Evolutionary conservation across 148 eudicot species (phyloP), one percentile per base, ranked within the genome.

Genomic region (Nepenthes gracilis): DNA sequence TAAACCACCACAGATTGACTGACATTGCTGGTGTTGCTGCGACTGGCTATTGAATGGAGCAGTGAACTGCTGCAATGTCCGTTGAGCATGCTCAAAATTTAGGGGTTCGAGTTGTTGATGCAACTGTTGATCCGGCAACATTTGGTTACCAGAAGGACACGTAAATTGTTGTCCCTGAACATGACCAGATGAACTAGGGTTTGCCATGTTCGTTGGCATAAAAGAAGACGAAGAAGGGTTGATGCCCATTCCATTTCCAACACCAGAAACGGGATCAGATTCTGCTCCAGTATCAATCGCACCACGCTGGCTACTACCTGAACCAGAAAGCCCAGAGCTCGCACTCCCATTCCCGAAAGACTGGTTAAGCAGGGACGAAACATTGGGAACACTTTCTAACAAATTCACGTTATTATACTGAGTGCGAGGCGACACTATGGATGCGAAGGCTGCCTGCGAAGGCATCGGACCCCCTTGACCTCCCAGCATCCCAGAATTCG

Each of bases 401-500:
- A 90, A 68, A 62, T 85, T 88, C 71, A 74, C 74, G 71, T 84
- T 86, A 70, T 63, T 84, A 69, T 68, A 86, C 79, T 82, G 96
- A 37, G 79, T 79, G n/a, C 94, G 88, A 0, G 93, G 90, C 0
- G 94, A 80, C 3, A 78, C 69, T 59, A 83, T 66, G 32, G 96
- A 83, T 13, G 95, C 78, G 53, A 80, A 87, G 12, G 61, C 75
- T 56, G 73, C 78, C 68, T 86, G 97, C 2, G 95, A 75, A 63
- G 81, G 78, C 75, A 81, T 81, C 45, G 71, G 63, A 71, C 82
- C 75, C n/a, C 87, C 90, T 81, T 91, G 97, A 66, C 85, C 86
- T 59, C 82, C 83, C 72, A 92, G 49, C 58, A 82, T 68, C 58
- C 85, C 88, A 15, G 98, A 88, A 70, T 77, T 83, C 47, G 96